Evolutionary conservation across 2,329 filamentous ascomycete species (phyloP).

Genomic region (Aspergillus spinulosporus): DNA sequence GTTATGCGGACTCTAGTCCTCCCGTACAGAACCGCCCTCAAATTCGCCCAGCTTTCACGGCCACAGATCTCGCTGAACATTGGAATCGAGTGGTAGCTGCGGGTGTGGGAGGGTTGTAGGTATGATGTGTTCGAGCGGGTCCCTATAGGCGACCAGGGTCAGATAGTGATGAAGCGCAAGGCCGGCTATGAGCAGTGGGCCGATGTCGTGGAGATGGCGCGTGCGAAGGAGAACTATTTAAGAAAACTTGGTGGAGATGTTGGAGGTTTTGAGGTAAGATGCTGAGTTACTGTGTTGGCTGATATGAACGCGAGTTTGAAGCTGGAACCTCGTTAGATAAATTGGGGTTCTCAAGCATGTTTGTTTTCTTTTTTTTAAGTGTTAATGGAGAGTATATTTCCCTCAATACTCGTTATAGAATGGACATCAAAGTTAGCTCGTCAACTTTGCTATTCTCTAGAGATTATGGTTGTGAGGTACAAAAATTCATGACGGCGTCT

Average conservation of each 20-base stretch:
- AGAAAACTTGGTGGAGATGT: not conserved
- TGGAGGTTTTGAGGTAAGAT: not conserved
- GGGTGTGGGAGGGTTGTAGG: constrained; percentile 3
- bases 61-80: constrained; percentile 6
- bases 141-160: not conserved
- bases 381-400: no score
- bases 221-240: not conserved
- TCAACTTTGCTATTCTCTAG: no score
- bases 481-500: no score
- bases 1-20: constrained; percentile 3
- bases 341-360: no score
- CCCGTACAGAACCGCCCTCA: not conserved
- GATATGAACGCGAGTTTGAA: no score
- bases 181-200: not conserved
- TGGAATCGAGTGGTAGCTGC: constrained; percentile 9
- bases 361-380: no score
- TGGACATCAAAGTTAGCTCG: no score
- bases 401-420: no score
- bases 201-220: not conserved
- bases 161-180: not conserved
- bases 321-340: no score
- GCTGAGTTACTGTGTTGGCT: no score
- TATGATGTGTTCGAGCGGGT: not conserved
- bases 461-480: no score
- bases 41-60: not conserved